Conservation (phyloP, 2,329 filamentous ascomycete species). For the Lasiodiplodia hormozganensis region DNA sequence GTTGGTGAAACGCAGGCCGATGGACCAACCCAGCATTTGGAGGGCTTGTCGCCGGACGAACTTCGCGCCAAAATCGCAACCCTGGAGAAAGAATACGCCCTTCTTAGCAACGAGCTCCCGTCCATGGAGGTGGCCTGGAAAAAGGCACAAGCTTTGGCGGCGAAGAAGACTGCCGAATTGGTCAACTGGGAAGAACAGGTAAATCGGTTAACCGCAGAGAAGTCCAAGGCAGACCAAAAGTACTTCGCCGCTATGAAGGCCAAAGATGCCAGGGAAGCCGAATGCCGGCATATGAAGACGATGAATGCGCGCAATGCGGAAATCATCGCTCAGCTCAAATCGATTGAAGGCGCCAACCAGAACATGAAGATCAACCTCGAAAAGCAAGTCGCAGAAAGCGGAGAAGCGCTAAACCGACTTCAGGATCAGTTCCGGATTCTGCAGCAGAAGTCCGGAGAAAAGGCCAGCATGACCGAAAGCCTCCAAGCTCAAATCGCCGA, state of each 20-base stretch:
- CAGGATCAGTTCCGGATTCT: conserved; percentile 76
- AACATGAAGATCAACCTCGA: conserved; percentile 82
- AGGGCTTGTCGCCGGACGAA: conserved; percentile 71
- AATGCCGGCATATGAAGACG: conserved; percentile 77
- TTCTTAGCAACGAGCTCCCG: conserved; percentile 85
- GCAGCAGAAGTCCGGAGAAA: conserved; percentile 75
- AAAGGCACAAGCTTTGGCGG: conserved; percentile 82
- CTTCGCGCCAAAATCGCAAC: conserved; percentile 75
- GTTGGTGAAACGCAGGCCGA: conserved; percentile 53
- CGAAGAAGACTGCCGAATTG: conserved; percentile 85
- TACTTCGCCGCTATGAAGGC: conserved; percentile 96
- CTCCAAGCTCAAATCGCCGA: conserved; percentile 79
- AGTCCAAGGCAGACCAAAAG: conserved; percentile 96
- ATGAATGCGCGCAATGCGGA: conserved; percentile 92
- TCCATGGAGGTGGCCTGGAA: conserved; percentile 92
- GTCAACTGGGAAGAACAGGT: conserved; percentile 79
- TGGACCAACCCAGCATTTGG: conserved; percentile 51
- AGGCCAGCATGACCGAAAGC: conserved; percentile 71
- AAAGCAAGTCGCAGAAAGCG: conserved; percentile 85
- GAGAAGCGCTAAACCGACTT: conserved; percentile 76
- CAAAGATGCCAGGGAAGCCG: conserved; percentile 82
- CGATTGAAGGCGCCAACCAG: conserved; percentile 79
- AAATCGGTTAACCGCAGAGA: conserved; percentile 78
- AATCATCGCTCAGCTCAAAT: conserved; percentile 91
- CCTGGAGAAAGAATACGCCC: conserved; percentile 78